A percentile compares a stretch with the other conserved stretches of the same genome.
Conservation (phyloP, 2,329 filamentous ascomycete genomes). For the Chalaropsis ovoidea region DNA sequence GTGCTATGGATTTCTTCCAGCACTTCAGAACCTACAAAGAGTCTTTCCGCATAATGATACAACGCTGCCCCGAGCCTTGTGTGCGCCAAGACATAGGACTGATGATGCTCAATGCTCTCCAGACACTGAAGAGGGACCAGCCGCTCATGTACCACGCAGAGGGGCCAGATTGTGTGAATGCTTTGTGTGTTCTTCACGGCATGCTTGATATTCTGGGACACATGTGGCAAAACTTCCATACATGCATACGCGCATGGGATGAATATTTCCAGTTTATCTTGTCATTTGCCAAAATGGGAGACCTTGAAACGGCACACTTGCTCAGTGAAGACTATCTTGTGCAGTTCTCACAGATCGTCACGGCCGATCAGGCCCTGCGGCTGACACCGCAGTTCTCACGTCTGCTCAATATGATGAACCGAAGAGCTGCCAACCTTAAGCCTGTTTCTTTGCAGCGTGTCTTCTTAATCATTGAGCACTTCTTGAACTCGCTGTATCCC, state of each 20-base stretch:
- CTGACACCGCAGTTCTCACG: slow-evolving; percentile 46
- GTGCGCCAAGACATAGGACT: slow-evolving; percentile 46
- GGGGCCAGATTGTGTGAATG: slow-evolving; percentile 31
- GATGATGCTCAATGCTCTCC: slow-evolving; percentile 45
- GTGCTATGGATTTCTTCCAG: slow-evolving; percentile 49
- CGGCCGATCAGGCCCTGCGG: slow-evolving; percentile 46
- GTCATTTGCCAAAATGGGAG: slow-evolving; percentile 54
- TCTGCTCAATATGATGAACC: slow-evolving; percentile 44
- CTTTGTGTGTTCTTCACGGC: slow-evolving; percentile 33
- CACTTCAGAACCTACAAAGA: slow-evolving; percentile 50
- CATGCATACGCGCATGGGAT: slow-evolving; percentile 57
- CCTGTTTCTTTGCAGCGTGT: slow-evolving; percentile 9
- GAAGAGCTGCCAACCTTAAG: slow-evolving; percentile 34
- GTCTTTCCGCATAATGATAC: slow-evolving; percentile 53
- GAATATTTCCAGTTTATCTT: slow-evolving; percentile 64
- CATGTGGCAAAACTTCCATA: slow-evolving; percentile 55
- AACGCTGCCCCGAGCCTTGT: slow-evolving; percentile 47
- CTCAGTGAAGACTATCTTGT: slow-evolving; percentile 52
- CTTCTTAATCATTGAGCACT: slow-evolving; percentile 30
- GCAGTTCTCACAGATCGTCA: slow-evolving; percentile 49
- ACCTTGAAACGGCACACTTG: slow-evolving; percentile 47
- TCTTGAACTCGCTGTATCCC: slow-evolving; percentile 39
- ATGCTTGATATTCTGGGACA: slow-evolving; percentile 42
- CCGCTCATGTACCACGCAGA: slow-evolving; percentile 40
- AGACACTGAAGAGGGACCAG: slow-evolving; percentile 41